Evolutionary conservation across 176 grass and related monocot genomes (phyloP), one percentile per base, ranked within the genome.

Genomic region (Oryza punctata): DNA sequence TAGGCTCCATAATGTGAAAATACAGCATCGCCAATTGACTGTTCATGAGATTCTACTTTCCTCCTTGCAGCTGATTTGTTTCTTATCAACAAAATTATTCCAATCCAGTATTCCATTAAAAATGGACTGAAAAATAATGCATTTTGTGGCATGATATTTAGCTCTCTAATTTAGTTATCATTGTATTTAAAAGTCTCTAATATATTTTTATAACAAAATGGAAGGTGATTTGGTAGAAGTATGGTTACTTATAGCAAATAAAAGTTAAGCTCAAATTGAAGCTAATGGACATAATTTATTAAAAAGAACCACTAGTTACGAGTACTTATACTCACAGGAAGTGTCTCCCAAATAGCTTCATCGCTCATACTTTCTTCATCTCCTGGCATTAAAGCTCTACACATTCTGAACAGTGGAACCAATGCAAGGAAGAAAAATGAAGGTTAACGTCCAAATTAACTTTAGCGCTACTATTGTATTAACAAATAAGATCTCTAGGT

Each of bases 351-450:
- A 61, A 99, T 96, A 75, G 89, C 89, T 88, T 99, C 96, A 24
- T 91, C 93, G 10, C 91, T 96, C 87, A 95, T 95, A 54, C 85
- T 89, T 84, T 99, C 96, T 94, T 96, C 96, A 81, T 99, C 96
- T 81, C 93, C 93, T 72, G 96, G 96, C 93, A 99, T 96, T 85
- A 99, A 81, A 87, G 96, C 87, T 87, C 86, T 92, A 89, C 93
- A 99, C 93, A 99, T 99, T 92, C 93, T 99, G 85, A 87, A 78
- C 29, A 85, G 77, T 8, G 67, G 67, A 87, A 46, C n/a, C 1
- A 9, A 59, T 25, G 5, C 24, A 64, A 78, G 10, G 41, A 66
- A 74, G 61, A 23, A 32, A 61, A 32, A 30, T 0, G 6, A 35
- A 69, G 3, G 16, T 79, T 70, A 79, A 32, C 49, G 68, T 70